phyloP scores from a whole-genome alignment of 2,329 filamentous ascomycete species.

The Endoconidiophora laricicola region DNA sequence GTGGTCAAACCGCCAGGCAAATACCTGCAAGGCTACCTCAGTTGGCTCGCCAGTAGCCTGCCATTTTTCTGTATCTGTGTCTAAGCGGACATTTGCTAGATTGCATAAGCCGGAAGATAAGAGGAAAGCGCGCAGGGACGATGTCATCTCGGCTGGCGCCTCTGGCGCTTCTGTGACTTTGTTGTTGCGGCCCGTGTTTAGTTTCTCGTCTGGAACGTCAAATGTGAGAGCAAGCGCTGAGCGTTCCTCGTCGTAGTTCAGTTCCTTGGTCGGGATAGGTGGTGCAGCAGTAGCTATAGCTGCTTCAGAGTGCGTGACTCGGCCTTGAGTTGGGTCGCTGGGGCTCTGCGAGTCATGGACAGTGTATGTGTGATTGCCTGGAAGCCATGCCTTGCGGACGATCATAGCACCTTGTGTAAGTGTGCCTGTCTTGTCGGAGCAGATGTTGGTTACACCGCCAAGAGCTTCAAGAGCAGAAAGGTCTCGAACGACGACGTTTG shows the following conservation, averaged over 20 bases:
- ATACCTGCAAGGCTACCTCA: conserved; percentile 61
- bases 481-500: conserved; percentile 48
- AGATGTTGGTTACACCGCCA: conserved; percentile 56
- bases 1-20: conserved; percentile 49
- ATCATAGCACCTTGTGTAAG: conserved; percentile 55
- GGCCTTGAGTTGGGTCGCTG: conserved; percentile 42
- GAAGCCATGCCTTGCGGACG: conserved; percentile 49
- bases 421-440: conserved; percentile 59
- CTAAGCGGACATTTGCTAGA: conserved; percentile 39
- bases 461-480: conserved; percentile 52
- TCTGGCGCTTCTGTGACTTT: conserved; percentile 21
- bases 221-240: conserved; percentile 44
- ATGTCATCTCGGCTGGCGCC: conserved; percentile 28
- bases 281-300: not conserved
- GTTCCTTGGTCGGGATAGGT: conserved; percentile 21
- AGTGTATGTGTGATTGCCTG: conserved; percentile 37
- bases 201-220: conserved; percentile 42
- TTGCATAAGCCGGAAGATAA: conserved; percentile 48
- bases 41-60: conserved; percentile 54
- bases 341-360: conserved; percentile 46
- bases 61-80: conserved; percentile 41
- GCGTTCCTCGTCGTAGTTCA: conserved; percentile 43
- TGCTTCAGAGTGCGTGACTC: conserved; percentile 28
- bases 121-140: conserved; percentile 34
- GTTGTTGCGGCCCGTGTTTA: conserved; percentile 20